Evolutionary conservation across 1,284 basidiomycete genomes (phyloP), one percentile per base, ranked within the genome.

Genomic region (Pisolithus thermaeus): DNA sequence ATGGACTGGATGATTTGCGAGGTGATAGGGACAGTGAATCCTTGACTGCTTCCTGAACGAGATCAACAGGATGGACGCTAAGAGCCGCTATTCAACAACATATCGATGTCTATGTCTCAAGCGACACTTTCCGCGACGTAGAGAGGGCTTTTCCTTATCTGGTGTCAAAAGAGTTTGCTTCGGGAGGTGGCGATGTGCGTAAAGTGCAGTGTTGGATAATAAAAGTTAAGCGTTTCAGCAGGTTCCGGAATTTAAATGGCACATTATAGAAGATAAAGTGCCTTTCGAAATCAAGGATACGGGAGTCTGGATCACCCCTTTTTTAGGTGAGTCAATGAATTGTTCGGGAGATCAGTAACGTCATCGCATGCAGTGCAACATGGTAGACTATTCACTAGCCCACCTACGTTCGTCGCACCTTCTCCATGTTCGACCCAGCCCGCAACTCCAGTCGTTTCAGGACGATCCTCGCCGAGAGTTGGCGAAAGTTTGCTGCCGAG

Each of bases 221-320:
- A 23, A 0, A 43, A 28, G 28, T 37, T 42, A 36, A 22, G 20
- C 51, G 44, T 46, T 40, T 37, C 43, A 18, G 41, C 56, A 90
- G 86, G 81, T 90, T 25, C 86, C 87, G 4, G 79, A 84, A 55
- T 89, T 90, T 63, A 77, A 78, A 59, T 92, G 86, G 84, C 88
- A 90, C 59, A 80, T 89, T 49, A 82, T 91, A 58, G 74, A 79
- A 41, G 79, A 87, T 52, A 73, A 73, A 40, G 69, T 77, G 25
- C 74, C 81, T 2, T 87, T 90, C 57, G 76, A 85, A 51, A 76
- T 91, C 30, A 75, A 72, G 51, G 75, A 78, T 50, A 84, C 81
- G 4, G 84, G 80, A 9, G 74, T 90, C 51, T 63, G 66, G 32
- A 69, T 91, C 23, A 82, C 78, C 5, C 88, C 89, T 3, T 80